Conservation (phyloP, 129 eudicot species). For the Rutidosis leptorrhynchoides region DNA sequence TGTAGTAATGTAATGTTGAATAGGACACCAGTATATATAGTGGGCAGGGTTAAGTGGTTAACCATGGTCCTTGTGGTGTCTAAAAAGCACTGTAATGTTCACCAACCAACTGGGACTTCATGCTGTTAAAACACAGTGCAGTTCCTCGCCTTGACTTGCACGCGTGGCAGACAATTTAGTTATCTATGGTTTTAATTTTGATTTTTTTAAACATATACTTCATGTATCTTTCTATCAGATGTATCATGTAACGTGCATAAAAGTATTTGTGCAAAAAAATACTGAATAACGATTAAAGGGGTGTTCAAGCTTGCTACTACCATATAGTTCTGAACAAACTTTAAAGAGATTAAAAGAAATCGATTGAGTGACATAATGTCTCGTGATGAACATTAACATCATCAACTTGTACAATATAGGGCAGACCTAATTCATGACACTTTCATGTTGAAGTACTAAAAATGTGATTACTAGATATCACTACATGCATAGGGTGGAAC, state of each 20-base stretch:
- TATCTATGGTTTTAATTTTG: too few species aligned
- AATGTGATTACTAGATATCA: not conserved
- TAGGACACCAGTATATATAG: not conserved
- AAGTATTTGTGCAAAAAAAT: too few species aligned
- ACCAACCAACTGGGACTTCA: not conserved
- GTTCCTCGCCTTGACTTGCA: not conserved
- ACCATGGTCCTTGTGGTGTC: not conserved
- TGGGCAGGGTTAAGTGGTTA: not conserved
- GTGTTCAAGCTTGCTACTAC: not conserved
- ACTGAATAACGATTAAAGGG: too few species aligned
- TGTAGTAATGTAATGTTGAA: not conserved
- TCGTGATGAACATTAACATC: not conserved
- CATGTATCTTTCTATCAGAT: too few species aligned
- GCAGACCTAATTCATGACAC: not conserved
- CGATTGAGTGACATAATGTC: not conserved
- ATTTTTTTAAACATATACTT: too few species aligned
- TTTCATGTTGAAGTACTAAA: not conserved
- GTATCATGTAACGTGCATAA: too few species aligned
- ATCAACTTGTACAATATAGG: not conserved
- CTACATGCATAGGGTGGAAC: not conserved
- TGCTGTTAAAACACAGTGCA: not conserved
- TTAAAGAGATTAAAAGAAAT: not conserved
- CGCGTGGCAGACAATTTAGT: not conserved
- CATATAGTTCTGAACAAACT: not conserved
- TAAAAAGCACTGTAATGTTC: too few species aligned